phyloP scores from a whole-genome alignment of 805 yeast genomes.

The Hanseniaspora hatyaiensis region DNA sequence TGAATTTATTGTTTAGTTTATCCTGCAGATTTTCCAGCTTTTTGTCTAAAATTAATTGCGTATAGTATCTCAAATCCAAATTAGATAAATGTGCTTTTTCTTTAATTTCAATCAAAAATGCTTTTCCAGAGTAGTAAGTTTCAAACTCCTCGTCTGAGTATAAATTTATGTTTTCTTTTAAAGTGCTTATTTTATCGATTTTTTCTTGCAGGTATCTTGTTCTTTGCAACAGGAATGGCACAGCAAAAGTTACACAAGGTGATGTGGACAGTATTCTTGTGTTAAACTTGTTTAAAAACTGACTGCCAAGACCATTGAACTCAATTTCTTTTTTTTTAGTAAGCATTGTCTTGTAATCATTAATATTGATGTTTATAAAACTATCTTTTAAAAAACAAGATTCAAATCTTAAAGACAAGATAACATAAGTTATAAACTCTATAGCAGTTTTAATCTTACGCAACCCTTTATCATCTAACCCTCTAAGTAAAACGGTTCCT shows the following conservation, averaged over 20 bases:
- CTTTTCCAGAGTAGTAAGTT: neutral
- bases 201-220: constrained; percentile 43
- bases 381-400: constrained; percentile 61
- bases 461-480: constrained; percentile 51
- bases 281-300: constrained; percentile 33
- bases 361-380: constrained; percentile 41
- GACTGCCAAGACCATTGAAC: constrained; percentile 29
- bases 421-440: constrained; percentile 67
- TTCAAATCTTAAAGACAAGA: constrained; percentile 71
- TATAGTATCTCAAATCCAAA: constrained; percentile 28
- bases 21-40: constrained; percentile 27
- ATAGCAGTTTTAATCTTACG: constrained; percentile 63
- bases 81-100: constrained; percentile 20
- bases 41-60: constrained; percentile 27
- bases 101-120: constrained; percentile 7
- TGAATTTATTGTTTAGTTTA: constrained; percentile 28
- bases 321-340: constrained; percentile 18
- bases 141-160: constrained; percentile 19
- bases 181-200: constrained; percentile 24
- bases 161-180: constrained; percentile 26
- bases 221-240: constrained; percentile 50
- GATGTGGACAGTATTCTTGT: constrained; percentile 64
- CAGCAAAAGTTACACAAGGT: constrained; percentile 65
- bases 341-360: constrained; percentile 26
- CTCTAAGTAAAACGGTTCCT: constrained; percentile 77